Percentiles rank a stretch among this genome's conserved stretches.
phyloP scores from a whole-genome alignment of 1,284 basidiomycete species.

The Ustilago xerochloae region DNA sequence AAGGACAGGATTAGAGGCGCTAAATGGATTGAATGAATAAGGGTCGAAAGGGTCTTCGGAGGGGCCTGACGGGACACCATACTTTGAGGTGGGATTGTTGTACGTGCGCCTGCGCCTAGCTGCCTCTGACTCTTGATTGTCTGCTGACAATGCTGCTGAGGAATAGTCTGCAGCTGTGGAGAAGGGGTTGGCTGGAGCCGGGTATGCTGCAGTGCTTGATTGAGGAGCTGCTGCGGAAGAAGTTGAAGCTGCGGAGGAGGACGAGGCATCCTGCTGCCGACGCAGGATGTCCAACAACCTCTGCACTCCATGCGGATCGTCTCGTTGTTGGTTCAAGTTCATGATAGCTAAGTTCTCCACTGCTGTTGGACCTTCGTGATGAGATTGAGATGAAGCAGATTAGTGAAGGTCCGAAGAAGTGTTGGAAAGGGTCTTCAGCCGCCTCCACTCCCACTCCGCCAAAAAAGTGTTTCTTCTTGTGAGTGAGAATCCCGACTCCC shows the following conservation, averaged over 20 bases:
- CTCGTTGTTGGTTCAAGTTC: conserved; percentile 16
- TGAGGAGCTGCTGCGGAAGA: not conserved
- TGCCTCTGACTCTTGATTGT: conserved; percentile 9
- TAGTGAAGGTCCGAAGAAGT: not conserved
- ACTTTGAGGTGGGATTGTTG: conserved; percentile 15
- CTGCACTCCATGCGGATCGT: conserved; percentile 49
- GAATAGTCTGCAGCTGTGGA: not conserved
- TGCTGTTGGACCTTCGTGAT: no score
- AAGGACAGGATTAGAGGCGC: conserved; percentile 7
- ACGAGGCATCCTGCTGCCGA: conserved; percentile 34
- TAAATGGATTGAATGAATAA: conserved; percentile 37
- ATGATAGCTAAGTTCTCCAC: no score
- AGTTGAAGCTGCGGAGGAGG: conserved; percentile 1
- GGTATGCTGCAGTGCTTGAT: not conserved
- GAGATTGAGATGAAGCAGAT: not conserved
- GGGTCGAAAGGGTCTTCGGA: conserved; percentile 26
- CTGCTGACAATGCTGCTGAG: not conserved
- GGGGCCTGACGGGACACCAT: not conserved
- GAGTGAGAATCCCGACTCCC: conserved; percentile 11
- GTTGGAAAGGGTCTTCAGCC: not conserved
- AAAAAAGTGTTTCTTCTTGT: not conserved
- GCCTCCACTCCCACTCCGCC: not conserved
- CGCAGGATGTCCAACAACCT: conserved; percentile 34
- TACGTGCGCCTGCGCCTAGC: conserved; percentile 19
- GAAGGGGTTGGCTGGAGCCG: not conserved